A percentile compares a stretch with the other conserved stretches of the same genome.
Evolutionary conservation across 2,329 filamentous ascomycete genomes (phyloP).

Genomic region (Akanthomyces dipterigenus): DNA sequence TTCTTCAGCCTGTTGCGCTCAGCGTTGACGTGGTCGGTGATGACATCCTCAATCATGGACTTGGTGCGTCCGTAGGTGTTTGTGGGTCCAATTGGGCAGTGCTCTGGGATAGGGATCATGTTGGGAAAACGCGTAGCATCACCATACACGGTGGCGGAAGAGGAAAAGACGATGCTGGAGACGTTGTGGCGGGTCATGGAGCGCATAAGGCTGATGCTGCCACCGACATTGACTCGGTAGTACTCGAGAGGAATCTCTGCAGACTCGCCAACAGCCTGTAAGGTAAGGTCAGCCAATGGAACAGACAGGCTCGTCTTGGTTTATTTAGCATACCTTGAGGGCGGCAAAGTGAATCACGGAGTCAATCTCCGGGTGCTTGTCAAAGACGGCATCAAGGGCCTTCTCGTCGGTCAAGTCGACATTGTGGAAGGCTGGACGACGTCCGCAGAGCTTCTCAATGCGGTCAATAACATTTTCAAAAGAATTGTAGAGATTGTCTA

Average conservation of each 20-base stretch:
- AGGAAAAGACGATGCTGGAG: conserved; percentile 96
- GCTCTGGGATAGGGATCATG: conserved; percentile 98
- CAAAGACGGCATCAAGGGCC: conserved; percentile 79
- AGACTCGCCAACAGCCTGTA: conserved; percentile 89
- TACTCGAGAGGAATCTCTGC: conserved; percentile 92
- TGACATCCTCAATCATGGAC: conserved; percentile 82
- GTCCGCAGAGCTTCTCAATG: conserved; percentile 88
- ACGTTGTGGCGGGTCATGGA: conserved; percentile 88
- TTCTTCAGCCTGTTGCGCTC: conserved; percentile 79
- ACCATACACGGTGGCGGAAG: conserved; percentile 95
- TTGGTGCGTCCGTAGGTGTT: conserved; percentile 98
- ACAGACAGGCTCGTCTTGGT: not conserved
- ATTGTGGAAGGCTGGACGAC: conserved; percentile 77
- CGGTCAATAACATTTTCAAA: conserved; percentile 86
- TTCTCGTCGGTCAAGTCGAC: conserved; percentile 82
- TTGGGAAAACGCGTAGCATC: conserved; percentile 91
- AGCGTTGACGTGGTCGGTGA: conserved; percentile 83
- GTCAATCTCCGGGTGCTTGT: conserved; percentile 86
- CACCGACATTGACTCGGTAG: conserved; percentile 94
- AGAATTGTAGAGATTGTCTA: conserved; percentile 97
- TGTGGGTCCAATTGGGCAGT: conserved; percentile 91
- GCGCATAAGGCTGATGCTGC: conserved; percentile 78
- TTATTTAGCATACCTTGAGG: conserved; percentile 62
- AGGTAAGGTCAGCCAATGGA: conserved; percentile 14
- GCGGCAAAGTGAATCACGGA: conserved; percentile 98